A percentile compares a stretch with the other conserved stretches of the same genome.
Evolutionary conservation across 305 asterid genomes (phyloP).

Genomic region (Fraxinus angustifolia): DNA sequence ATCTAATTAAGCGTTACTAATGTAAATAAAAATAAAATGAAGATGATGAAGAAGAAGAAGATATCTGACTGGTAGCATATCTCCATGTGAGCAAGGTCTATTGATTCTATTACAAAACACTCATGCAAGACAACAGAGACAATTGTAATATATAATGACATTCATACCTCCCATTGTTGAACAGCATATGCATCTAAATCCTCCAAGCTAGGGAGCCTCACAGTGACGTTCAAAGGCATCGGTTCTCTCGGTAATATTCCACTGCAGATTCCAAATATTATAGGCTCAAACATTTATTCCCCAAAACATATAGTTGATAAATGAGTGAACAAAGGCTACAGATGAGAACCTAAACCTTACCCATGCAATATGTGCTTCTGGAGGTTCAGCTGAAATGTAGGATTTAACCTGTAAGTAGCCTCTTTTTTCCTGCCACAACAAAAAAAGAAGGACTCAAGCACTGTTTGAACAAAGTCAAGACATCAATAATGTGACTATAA

Average conservation of each 20-base stretch:
- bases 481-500: not conserved
- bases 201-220: slow-evolving; percentile 82
- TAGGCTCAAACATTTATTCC: slow-evolving; percentile 13
- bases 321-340: slow-evolving; percentile 8
- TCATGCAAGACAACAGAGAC: slow-evolving; percentile 19
- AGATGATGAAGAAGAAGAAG: not conserved
- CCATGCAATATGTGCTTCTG: slow-evolving; percentile 82
- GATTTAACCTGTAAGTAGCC: slow-evolving; percentile 58
- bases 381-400: slow-evolving; percentile 78
- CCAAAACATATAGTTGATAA: not conserved
- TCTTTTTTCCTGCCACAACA: slow-evolving; percentile 70
- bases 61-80: slow-evolving; percentile 10
- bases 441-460: slow-evolving; percentile 12
- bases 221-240: slow-evolving; percentile 72
- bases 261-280: slow-evolving; percentile 46
- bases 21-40: not conserved
- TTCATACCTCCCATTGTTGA: slow-evolving; percentile 92
- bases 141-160: slow-evolving; percentile 18
- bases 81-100: not conserved
- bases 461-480: slow-evolving; percentile 15
- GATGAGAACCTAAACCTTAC: slow-evolving; percentile 38
- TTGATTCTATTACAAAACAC: not conserved
- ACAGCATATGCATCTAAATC: slow-evolving; percentile 84
- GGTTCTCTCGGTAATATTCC: slow-evolving; percentile 96
- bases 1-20: slow-evolving; percentile 7